Percentiles rank a stretch among this genome's conserved stretches.
These are phyloP conservation scores for Pelargonium citronellum DNA, from an alignment of 441 rosid genomes.

Conservation along the genomic window DNA sequence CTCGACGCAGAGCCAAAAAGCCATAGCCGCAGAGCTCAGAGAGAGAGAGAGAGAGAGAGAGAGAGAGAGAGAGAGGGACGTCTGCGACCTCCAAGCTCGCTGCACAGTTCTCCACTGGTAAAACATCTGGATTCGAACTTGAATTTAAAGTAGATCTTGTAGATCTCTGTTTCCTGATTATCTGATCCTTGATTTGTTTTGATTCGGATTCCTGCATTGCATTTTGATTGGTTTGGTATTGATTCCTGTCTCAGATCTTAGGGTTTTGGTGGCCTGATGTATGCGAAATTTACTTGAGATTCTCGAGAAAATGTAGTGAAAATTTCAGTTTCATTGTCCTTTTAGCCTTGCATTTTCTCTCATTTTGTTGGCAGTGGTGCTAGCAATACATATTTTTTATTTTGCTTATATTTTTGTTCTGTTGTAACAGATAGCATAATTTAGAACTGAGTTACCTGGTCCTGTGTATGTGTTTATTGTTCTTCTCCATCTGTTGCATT, in stretches of 20 bases:
- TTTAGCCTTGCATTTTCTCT: not conserved
- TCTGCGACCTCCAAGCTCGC: not conserved
- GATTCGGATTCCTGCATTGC: not conserved
- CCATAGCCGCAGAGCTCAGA: too few species aligned
- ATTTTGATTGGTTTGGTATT: not conserved
- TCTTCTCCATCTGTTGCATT: not conserved
- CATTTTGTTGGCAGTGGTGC: not conserved
- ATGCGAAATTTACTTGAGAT: too few species aligned
- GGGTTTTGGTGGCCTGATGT: not conserved
- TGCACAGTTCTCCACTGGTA: not conserved
- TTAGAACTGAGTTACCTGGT: not conserved
- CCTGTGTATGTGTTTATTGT: not conserved
- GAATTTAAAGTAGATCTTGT: not conserved
- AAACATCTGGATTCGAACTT: not conserved
- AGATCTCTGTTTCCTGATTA: not conserved
- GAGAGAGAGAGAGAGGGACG: not conserved
- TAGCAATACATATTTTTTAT: not conserved
- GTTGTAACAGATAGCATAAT: not conserved
- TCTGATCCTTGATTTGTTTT: not conserved
- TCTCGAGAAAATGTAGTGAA: not conserved
- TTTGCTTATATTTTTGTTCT: not conserved
- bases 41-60: not conserved
- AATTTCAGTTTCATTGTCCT: not conserved
- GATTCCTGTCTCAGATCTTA: not conserved
- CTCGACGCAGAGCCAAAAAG: too few species aligned